phyloP scores from a whole-genome alignment of 192 early-diverging fungal species.

The Fimicolochytrium jonesii region DNA sequence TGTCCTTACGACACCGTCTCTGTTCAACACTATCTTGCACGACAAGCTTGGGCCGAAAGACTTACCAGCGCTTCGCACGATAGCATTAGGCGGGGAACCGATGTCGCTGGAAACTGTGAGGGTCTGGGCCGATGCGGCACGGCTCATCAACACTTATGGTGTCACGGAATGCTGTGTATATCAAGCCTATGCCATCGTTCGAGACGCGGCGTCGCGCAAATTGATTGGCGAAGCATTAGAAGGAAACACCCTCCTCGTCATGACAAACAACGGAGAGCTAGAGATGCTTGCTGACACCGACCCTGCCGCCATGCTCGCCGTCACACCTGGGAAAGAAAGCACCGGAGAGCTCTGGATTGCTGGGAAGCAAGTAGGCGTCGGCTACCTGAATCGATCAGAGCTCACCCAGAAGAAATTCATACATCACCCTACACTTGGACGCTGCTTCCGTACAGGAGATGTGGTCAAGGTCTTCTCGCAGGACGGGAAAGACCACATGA shows the following conservation, averaged over 20 bases:
- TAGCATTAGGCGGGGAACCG: constrained; percentile 37
- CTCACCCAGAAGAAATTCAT: constrained; percentile 31
- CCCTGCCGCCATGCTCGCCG: not conserved
- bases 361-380: constrained; percentile 31
- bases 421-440: not conserved
- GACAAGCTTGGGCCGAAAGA: not conserved
- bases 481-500: constrained; percentile 1
- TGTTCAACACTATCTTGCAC: constrained; percentile 29
- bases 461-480: constrained; percentile 1
- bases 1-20: constrained; percentile 30
- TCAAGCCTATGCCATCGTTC: constrained; percentile 19
- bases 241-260: constrained; percentile 19
- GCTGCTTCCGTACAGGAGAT: constrained; percentile 33
- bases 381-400: constrained; percentile 43
- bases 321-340: not conserved
- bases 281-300: constrained; percentile 6
- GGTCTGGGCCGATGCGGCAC: constrained; percentile 15
- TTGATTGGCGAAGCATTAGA: constrained; percentile 24
- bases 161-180: constrained; percentile 41
- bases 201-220: not conserved
- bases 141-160: constrained; percentile 39
- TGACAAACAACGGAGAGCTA: constrained; percentile 7
- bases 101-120: constrained; percentile 21
- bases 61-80: constrained; percentile 12
- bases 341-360: constrained; percentile 39